Conservation (phyloP, 2,329 filamentous ascomycete genomes). For the Cercospora sp. region DNA sequence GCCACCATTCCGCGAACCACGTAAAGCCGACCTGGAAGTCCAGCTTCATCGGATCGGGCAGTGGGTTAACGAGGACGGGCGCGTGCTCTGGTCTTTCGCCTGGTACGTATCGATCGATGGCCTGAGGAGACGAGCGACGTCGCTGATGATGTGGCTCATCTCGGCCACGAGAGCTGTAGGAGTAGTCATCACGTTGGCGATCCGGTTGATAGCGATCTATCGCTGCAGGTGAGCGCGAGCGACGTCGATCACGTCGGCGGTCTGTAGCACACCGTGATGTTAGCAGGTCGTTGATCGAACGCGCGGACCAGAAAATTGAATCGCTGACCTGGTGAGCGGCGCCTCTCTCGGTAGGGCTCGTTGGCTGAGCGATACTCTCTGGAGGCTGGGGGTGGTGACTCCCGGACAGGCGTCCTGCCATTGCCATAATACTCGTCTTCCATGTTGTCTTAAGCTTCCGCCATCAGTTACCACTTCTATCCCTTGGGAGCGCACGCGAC, state of each 20-base stretch:
- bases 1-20: slow-evolving; percentile 85
- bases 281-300: slow-evolving; percentile 7
- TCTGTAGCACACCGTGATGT: slow-evolving; percentile 27
- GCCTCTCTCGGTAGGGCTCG: slow-evolving; percentile 34
- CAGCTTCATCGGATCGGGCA: slow-evolving; percentile 70
- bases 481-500: slow-evolving; percentile 1
- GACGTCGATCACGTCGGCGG: slow-evolving; percentile 57
- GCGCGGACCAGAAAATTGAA: too few relatives aligned
- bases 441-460: slow-evolving; percentile 18
- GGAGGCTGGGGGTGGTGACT: slow-evolving; percentile 17
- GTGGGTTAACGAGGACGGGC: slow-evolving; percentile 61
- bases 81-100: slow-evolving; percentile 58
- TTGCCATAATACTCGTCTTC: slow-evolving; percentile 27
- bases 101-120: slow-evolving; percentile 83
- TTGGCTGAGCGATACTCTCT: slow-evolving; percentile 31
- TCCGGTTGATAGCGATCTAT: slow-evolving; percentile 79
- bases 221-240: slow-evolving; percentile 69
- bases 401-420: slow-evolving; percentile 17
- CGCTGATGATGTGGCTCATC: slow-evolving; percentile 62
- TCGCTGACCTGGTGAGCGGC: slow-evolving; percentile 35
- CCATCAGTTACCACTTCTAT: slow-evolving; percentile 1
- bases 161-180: slow-evolving; percentile 56
- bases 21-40: slow-evolving; percentile 83
- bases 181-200: slow-evolving; percentile 67
- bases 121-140: slow-evolving; percentile 60